Base-by-base conservation (phyloP, 306 rosid species). In the Cotoneaster glaucophyllus region DNA sequence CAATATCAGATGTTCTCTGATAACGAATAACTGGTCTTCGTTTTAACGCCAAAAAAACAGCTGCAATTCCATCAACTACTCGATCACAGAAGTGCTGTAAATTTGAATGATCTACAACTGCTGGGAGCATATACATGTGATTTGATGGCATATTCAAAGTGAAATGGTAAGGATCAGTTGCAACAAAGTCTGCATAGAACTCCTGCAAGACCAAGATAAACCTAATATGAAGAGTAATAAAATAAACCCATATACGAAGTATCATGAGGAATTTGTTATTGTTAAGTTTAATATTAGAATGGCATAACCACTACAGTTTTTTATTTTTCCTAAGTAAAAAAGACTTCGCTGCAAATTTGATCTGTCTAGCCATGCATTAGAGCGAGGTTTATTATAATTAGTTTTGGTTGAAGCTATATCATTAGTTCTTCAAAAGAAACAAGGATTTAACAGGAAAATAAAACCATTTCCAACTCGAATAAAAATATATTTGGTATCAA, bases 1-100 rank as follows among this genome's bases (percentile, higher is more conserved):
- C 97, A 73, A 86, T 76, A 75, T 95, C 99, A 31, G 99, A 92
- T 41, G 97, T 88, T 84, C 92, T 89, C 84, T 95, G 99, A 75
- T 92, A 95, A 76, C 99, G 90, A 85, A 95, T 88, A 18, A 90
- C 71, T 0, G 99, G 99, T 78, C 97, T 85, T 75, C 96, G 87
- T 88, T 95, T 95, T 73, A 95, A 79, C 13, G 97, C 88, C 87
- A 95, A 79, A 80, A 95, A 95, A 68, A 92, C 67, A 80, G 99
- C 92, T 66, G 93, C 88, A 72, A 95, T 86, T 67, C 99, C 90
- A 75, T 95, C 99, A 79, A 95, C 99, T 53, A 81, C 89, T 74
- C 81, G 89, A 75, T 89, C 92, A 78, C 93, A 87, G 81, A 90
- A 95, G 64, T 56, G 77, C 83, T 88, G 96, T 85, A 85, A 74